phyloP scores from a whole-genome alignment of 2,329 filamentous ascomycete genomes.

The Penicillium sp. region DNA sequence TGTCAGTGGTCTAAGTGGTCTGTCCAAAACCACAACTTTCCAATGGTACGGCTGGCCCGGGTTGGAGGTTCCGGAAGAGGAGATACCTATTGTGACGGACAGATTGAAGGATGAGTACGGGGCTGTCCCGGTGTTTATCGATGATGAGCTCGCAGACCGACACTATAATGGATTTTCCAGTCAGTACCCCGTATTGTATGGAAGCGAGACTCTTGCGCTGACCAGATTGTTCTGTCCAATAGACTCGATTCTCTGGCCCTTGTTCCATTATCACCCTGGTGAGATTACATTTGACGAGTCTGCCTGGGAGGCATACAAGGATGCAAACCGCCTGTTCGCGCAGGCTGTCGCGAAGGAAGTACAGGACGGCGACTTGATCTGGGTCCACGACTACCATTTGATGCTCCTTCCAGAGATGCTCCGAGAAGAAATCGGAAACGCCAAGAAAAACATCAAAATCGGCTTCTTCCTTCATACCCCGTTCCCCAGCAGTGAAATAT shows the following conservation, averaged over 20 bases:
- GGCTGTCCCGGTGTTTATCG: slow-evolving; percentile 89
- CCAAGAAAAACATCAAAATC: slow-evolving; percentile 91
- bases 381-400: slow-evolving; percentile 98
- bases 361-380: slow-evolving; percentile 90
- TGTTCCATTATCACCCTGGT: slow-evolving; percentile 98
- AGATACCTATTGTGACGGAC: slow-evolving; percentile 74
- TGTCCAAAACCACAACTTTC: slow-evolving; percentile 91
- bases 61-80: slow-evolving; percentile 83
- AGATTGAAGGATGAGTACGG: slow-evolving; percentile 85
- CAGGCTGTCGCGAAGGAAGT: slow-evolving; percentile 85
- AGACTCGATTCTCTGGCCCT: slow-evolving; percentile 98
- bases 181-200: slow-evolving; percentile 51
- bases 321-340: slow-evolving; percentile 92
- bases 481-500: slow-evolving; percentile 96
- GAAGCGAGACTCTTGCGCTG: slow-evolving; percentile 16
- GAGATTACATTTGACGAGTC: slow-evolving; percentile 98
- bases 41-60: slow-evolving; percentile 99
- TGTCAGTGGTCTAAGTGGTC: slow-evolving; percentile 88
- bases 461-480: slow-evolving; percentile 98
- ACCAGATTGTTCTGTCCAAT: slow-evolving; percentile 13
- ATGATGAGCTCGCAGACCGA: slow-evolving; percentile 88
- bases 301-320: slow-evolving; percentile 89
- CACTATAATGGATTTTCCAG: slow-evolving; percentile 99
- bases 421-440: slow-evolving; percentile 80
- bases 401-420: slow-evolving; percentile 97